phyloP scores from a whole-genome alignment of 805 yeast species.

The Brettanomyces sp. region DNA sequence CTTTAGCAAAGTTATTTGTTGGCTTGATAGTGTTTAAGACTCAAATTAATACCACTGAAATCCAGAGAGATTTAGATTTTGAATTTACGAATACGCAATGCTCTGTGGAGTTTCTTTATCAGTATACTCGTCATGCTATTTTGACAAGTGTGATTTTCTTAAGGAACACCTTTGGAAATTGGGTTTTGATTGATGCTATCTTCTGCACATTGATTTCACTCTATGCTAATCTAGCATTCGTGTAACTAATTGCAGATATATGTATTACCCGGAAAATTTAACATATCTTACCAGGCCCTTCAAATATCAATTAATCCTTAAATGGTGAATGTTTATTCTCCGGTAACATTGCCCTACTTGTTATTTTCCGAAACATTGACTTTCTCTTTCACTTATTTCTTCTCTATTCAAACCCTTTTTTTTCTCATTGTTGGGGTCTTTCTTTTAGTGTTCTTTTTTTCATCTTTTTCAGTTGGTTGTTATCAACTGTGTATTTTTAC shows the following conservation, averaged over 20 bases:
- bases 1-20: conserved; percentile 35
- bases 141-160: conserved; percentile 28
- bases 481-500: background rate
- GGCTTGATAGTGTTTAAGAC: conserved; percentile 28
- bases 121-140: conserved; percentile 13
- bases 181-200: conserved; percentile 36
- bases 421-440: background rate
- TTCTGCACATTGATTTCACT: conserved; percentile 39
- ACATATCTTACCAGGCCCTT: background rate
- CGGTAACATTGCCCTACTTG: background rate
- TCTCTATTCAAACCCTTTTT: background rate
- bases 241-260: conserved; percentile 7
- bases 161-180: conserved; percentile 35
- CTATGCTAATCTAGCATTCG: conserved; percentile 32
- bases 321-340: no score
- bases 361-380: background rate
- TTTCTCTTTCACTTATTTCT: background rate
- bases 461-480: background rate
- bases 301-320: no score
- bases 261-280: no score
- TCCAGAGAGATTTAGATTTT: conserved; percentile 24
- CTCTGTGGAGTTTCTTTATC: conserved; percentile 13
- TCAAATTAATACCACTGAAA: conserved; percentile 12
- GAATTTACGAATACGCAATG: conserved; percentile 21
- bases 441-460: background rate